Conservation (phyloP, 345 rosid species). For the Salix arbutifolia region DNA sequence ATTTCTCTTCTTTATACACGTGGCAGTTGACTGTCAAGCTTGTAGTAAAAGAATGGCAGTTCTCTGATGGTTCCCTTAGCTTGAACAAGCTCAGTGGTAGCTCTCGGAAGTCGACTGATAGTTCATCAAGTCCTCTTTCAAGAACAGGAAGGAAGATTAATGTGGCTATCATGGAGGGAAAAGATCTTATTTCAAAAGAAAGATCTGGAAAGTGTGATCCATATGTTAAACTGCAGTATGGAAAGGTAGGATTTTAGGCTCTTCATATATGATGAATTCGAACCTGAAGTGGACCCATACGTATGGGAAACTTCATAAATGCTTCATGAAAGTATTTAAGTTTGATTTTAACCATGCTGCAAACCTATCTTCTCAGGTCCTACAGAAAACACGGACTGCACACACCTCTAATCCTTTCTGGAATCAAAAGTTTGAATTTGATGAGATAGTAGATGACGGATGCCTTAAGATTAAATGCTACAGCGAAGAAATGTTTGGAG, state of each 20-base stretch:
- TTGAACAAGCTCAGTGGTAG: slow-evolving; percentile 36
- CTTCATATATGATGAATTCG: not conserved
- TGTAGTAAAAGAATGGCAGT: slow-evolving; percentile 92
- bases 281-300: not conserved
- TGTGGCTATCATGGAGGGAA: slow-evolving; percentile 58
- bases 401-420: slow-evolving; percentile 48
- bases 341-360: slow-evolving; percentile 2
- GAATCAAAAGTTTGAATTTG: slow-evolving; percentile 80
- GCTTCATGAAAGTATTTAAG: not conserved
- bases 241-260: slow-evolving; percentile 51
- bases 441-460: slow-evolving; percentile 79
- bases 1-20: slow-evolving; percentile 8
- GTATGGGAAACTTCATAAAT: not conserved
- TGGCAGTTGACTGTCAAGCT: slow-evolving; percentile 72
- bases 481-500: slow-evolving; percentile 69
- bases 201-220: slow-evolving; percentile 64
- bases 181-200: slow-evolving; percentile 57
- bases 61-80: slow-evolving; percentile 83
- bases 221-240: slow-evolving; percentile 83
- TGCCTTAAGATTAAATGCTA: slow-evolving; percentile 77
- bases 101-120: slow-evolving; percentile 44
- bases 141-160: slow-evolving; percentile 73
- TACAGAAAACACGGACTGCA: slow-evolving; percentile 61
- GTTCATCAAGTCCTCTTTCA: slow-evolving; percentile 50
- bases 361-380: slow-evolving; percentile 35